Conservation (phyloP, 768 basidiomycete genomes). For the Lactifluus echinatus region DNA sequence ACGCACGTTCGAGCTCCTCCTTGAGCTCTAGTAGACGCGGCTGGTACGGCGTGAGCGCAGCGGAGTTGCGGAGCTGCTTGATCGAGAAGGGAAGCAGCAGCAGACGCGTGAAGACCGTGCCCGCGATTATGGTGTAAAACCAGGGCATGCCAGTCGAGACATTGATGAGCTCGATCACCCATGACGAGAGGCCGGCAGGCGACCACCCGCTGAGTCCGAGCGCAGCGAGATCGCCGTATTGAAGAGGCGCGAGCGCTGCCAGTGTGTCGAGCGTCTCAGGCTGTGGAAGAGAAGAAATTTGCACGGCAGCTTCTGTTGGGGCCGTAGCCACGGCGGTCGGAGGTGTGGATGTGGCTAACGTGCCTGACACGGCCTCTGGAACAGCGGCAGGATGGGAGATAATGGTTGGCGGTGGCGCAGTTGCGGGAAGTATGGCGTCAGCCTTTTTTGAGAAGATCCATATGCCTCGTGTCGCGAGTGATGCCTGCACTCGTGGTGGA, state of each 20-base stretch:
- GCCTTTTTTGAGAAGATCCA: slow-evolving; percentile 11
- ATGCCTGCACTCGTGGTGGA: neutral
- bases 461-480: slow-evolving; percentile 7
- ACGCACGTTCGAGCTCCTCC: slow-evolving; percentile 35
- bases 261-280: slow-evolving; percentile 4
- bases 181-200: slow-evolving; percentile 55
- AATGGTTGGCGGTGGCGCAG: neutral
- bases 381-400: neutral
- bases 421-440: neutral
- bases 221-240: slow-evolving; percentile 64
- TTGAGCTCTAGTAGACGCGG: slow-evolving; percentile 48
- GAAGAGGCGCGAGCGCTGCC: slow-evolving; percentile 36
- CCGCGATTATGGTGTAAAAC: slow-evolving; percentile 73
- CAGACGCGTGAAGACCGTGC: slow-evolving; percentile 52
- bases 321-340: neutral
- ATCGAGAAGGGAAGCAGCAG: slow-evolving; percentile 54
- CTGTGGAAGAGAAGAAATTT: neutral
- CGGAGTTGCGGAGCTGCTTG: slow-evolving; percentile 45
- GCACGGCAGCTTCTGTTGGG: neutral
- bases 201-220: slow-evolving; percentile 56
- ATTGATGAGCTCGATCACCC: slow-evolving; percentile 59
- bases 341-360: neutral
- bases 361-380: neutral
- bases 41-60: slow-evolving; percentile 53
- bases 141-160: slow-evolving; percentile 67